phyloP scores from a whole-genome alignment of 495 filamentous ascomycete genomes.

The Penicillium bovifimosum region DNA sequence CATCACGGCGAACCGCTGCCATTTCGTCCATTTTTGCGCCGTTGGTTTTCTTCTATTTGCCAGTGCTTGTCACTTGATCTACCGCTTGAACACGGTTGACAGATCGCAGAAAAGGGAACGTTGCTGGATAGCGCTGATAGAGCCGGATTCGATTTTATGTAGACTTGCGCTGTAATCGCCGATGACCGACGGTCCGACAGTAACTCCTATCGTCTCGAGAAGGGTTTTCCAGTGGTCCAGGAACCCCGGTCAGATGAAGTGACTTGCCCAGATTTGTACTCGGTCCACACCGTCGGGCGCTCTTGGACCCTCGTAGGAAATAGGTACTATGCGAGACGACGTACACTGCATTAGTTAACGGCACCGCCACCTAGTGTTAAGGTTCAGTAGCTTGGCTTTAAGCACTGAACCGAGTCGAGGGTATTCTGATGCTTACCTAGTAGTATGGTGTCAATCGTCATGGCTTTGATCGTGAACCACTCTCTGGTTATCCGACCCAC shows the following conservation, averaged over 20 bases:
- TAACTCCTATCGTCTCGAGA: background rate
- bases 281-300: conserved; percentile 26
- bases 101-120: background rate
- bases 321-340: conserved; percentile 21
- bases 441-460: conserved; percentile 9
- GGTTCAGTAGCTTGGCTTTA: conserved; percentile 20
- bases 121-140: background rate
- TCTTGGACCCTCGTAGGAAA: conserved; percentile 19
- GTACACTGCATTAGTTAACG: conserved; percentile 19
- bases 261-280: conserved; percentile 10
- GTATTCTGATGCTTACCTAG: conserved; percentile 17
- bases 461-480: conserved; percentile 14
- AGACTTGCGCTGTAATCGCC: conserved; percentile 16
- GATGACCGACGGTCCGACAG: conserved; percentile 3
- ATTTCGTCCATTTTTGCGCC: background rate
- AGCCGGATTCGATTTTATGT: conserved; percentile 5
- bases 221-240: background rate
- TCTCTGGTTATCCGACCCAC: conserved; percentile 19
- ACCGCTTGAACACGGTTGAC: background rate
- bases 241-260: conserved; percentile 8
- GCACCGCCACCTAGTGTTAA: conserved; percentile 18
- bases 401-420: conserved; percentile 12
- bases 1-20: background rate
- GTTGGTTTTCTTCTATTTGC: background rate
- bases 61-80: conserved; percentile 7